These are phyloP conservation scores for Brassica hybrid DNA, from an alignment of 441 rosid species.

Conservation along the genomic window DNA sequence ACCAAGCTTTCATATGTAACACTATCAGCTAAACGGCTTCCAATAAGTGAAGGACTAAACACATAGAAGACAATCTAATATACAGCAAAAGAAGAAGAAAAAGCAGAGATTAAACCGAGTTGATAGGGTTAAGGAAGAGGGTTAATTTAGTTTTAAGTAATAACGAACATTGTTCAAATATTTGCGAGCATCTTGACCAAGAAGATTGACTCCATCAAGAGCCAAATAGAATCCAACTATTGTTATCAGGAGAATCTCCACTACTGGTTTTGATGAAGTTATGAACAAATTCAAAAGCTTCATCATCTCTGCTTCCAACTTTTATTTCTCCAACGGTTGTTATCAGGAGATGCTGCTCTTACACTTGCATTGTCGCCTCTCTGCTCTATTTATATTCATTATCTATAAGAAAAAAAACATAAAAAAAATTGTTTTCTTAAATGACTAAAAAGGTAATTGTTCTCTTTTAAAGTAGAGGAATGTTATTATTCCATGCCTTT, in stretches of 20 bases:
- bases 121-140: neutral
- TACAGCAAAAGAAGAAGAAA: neutral
- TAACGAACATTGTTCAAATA: conserved; percentile 50
- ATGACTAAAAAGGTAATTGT: neutral
- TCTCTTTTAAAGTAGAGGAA: neutral
- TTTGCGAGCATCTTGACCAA: conserved; percentile 56
- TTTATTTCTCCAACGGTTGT: neutral
- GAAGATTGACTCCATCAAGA: conserved; percentile 48
- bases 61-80: conserved; percentile 59
- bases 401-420: neutral
- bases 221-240: conserved; percentile 59
- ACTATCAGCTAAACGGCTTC: conserved; percentile 58
- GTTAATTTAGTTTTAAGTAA: neutral
- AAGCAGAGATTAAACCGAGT: neutral
- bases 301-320: conserved; percentile 35
- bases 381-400: neutral
- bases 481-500: neutral
- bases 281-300: conserved; percentile 48
- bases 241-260: conserved; percentile 59
- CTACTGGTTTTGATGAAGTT: conserved; percentile 59
- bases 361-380: neutral
- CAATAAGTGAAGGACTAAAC: conserved; percentile 59
- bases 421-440: neutral
- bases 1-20: conserved; percentile 52
- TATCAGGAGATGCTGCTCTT: neutral